Evolutionary conservation across 2,329 filamentous ascomycete genomes (phyloP).

Genomic region (Neodidymelliopsis sp.): DNA sequence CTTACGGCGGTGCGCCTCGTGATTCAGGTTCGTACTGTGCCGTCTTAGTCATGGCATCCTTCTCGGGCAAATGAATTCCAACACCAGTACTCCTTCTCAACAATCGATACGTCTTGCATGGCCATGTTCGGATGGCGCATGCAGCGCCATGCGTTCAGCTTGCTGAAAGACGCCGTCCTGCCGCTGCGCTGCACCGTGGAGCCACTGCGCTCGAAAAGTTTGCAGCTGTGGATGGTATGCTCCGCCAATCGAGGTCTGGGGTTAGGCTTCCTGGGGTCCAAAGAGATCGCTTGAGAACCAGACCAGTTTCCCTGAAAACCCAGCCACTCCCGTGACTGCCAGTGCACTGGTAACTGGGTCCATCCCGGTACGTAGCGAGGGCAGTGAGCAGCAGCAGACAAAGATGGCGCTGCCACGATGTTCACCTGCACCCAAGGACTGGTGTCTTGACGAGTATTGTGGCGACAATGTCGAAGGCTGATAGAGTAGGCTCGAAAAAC

Average conservation of each 20-base stretch:
- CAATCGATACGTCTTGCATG: slow-evolving; percentile 11
- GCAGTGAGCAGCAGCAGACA: too few relatives aligned
- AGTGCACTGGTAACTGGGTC: too few relatives aligned
- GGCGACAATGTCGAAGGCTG: too few relatives aligned
- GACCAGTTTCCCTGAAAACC: not conserved
- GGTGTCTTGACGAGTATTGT: too few relatives aligned
- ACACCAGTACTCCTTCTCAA: slow-evolving; percentile 2
- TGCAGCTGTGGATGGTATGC: not conserved
- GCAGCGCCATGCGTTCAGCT: slow-evolving; percentile 5
- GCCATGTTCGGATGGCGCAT: not conserved
- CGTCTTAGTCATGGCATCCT: not conserved
- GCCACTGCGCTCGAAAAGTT: not conserved
- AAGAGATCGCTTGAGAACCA: not conserved
- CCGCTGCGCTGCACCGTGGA: not conserved
- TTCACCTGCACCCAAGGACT: too few relatives aligned
- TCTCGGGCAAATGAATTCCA: not conserved
- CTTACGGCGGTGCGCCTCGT: not conserved
- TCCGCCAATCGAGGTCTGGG: not conserved
- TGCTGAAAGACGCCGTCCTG: not conserved
- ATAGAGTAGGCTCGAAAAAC: too few relatives aligned
- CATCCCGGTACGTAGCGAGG: too few relatives aligned
- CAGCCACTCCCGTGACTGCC: too few relatives aligned
- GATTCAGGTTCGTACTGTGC: slow-evolving; percentile 13
- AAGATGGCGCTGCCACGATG: too few relatives aligned
- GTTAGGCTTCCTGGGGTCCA: not conserved